Evolutionary conservation across 768 basidiomycete species (phyloP).

Genomic region (Lentinula boryana): DNA sequence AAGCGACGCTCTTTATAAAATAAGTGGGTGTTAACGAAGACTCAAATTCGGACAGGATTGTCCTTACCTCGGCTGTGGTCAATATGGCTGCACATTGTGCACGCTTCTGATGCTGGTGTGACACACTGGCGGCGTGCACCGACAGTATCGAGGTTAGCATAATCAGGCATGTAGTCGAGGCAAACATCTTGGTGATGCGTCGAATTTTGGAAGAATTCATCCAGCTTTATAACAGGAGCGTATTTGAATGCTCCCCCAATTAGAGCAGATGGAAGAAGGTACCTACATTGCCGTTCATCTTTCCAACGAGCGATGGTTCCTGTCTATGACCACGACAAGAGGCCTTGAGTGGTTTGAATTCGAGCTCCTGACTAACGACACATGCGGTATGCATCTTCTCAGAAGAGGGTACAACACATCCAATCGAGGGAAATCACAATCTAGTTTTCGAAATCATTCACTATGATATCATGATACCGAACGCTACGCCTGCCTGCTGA

Average conservation of each 20-base stretch:
- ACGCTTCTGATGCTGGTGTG: slow-evolving; percentile 9
- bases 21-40: neutral
- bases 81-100: slow-evolving; percentile 13
- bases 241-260: neutral
- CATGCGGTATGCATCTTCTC: neutral
- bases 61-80: slow-evolving; percentile 9
- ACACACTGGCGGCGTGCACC: slow-evolving; percentile 3
- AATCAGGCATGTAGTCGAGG: neutral
- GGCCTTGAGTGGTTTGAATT: neutral
- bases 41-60: neutral
- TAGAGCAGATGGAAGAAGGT: neutral
- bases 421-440: neutral
- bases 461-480: neutral
- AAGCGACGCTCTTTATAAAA: slow-evolving; percentile 2
- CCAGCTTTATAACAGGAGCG: neutral
- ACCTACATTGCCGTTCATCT: neutral
- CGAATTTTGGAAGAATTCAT: neutral
- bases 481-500: neutral
- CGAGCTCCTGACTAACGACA: slow-evolving; percentile 1
- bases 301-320: neutral
- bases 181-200: neutral
- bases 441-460: neutral
- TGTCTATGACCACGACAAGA: neutral
- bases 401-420: neutral
- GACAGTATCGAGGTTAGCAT: slow-evolving; percentile 3